Evolutionary conservation across 345 rosid species (phyloP).

Genomic region (Rubroshorea leprosula): DNA sequence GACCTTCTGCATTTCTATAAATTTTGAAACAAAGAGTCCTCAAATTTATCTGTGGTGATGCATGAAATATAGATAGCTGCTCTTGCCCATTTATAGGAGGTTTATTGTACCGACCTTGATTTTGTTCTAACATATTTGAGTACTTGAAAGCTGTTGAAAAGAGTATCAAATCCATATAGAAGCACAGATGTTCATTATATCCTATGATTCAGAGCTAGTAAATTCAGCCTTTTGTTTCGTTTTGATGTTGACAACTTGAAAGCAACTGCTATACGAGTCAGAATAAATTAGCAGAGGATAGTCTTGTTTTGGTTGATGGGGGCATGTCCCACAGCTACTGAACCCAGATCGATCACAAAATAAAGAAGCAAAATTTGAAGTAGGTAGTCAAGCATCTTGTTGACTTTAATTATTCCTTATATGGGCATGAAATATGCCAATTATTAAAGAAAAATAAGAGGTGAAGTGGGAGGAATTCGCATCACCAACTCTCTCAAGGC

Average conservation of each 20-base stretch:
- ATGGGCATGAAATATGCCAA: not conserved
- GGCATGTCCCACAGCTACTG: too few relatives aligned
- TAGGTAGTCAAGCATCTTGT: conserved; percentile 5
- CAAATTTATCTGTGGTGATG: conserved; percentile 5
- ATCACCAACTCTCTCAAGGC: conserved; percentile 22
- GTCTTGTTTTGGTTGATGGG: not conserved
- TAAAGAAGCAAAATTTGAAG: not conserved
- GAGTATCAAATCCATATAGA: too few relatives aligned
- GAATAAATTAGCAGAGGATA: too few relatives aligned
- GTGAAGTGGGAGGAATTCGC: conserved; percentile 20
- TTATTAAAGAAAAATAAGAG: conserved; percentile 17
- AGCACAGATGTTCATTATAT: too few relatives aligned
- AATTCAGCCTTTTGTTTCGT: too few relatives aligned
- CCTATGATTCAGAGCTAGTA: too few relatives aligned
- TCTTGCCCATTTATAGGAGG: conserved; percentile 2
- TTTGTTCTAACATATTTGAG: too few relatives aligned
- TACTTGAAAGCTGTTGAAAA: too few relatives aligned
- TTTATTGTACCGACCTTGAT: too few relatives aligned
- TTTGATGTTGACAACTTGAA: too few relatives aligned
- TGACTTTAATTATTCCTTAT: conserved; percentile 15
- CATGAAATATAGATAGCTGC: not conserved
- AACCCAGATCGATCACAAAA: too few relatives aligned
- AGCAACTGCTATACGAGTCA: too few relatives aligned
- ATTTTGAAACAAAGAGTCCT: not conserved
- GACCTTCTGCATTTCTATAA: conserved; percentile 5